A percentile compares a stretch with the other conserved stretches of the same genome.
These are phyloP conservation scores for Russula virescens DNA, from an alignment of 768 basidiomycete genomes.

Conservation along the genomic window DNA sequence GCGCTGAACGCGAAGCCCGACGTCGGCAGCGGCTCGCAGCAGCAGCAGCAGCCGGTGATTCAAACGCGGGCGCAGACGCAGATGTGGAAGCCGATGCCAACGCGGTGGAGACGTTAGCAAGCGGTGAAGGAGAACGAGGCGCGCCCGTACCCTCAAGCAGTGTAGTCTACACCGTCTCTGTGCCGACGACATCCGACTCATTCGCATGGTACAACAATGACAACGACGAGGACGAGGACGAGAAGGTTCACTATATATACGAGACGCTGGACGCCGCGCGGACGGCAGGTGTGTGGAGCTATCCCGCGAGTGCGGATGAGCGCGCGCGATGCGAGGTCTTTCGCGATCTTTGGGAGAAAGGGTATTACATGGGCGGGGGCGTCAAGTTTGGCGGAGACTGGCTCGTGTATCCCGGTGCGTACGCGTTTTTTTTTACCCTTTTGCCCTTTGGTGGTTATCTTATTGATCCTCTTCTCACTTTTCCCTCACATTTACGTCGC, in stretches of 20 bases:
- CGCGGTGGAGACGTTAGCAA: not conserved
- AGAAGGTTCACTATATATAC: no score
- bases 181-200: conserved; percentile 57
- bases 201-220: conserved; percentile 61
- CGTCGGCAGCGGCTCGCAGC: conserved; percentile 18
- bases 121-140: not conserved
- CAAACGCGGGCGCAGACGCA: not conserved
- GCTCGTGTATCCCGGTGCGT: conserved; percentile 88
- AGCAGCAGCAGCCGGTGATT: not conserved
- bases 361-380: conserved; percentile 83
- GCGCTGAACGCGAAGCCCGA: conserved; percentile 60
- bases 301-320: conserved; percentile 59
- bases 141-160: not conserved
- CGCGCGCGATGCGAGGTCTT: conserved; percentile 77
- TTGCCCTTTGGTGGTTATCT: not conserved
- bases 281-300: conserved; percentile 69
- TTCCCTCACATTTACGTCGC: no score
- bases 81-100: not conserved
- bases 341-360: conserved; percentile 72
- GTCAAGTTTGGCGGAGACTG: conserved; percentile 96
- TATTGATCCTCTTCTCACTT: no score
- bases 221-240: conserved; percentile 28
- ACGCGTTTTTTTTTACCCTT: not conserved
- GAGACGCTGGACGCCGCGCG: conserved; percentile 54
- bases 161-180: conserved; percentile 47